Base-by-base conservation (phyloP, 371 early-diverging fungal genomes). In the Encephalitozoon cuniculi region DNA sequence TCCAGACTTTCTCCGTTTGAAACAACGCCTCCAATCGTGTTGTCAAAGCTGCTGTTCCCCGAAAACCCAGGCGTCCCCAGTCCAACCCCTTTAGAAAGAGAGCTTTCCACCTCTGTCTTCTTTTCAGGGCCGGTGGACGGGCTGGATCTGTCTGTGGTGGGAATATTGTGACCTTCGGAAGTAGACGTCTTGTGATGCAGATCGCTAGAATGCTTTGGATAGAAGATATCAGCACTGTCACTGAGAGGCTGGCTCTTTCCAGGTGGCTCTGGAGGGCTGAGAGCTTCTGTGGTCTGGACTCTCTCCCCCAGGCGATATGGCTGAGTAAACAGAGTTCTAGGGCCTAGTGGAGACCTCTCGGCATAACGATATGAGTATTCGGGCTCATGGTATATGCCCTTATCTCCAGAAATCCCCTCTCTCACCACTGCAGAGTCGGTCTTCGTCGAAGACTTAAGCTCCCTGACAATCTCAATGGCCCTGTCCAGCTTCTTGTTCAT, bases 401-500 rank as follows among this genome's bases (percentile, higher is more conserved):
- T 7, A 15, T 34, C n/a, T 15, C 6, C 34, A 59, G 9, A 15
- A 4, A 11, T 1, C 0, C 28, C 6, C 54, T 28, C 28, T 1
- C 30, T 12, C 28, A 54, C 28, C 2, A 28, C 11, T 25, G 52
- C 11, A 5, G 54, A 34, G 34, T 15, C 15, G 21, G 49, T 0
- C 18, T 21, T 46, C 15, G 5, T 59, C 5, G 59, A 32, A n/a
- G 37, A 59, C 28, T 37, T 59, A 5, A 59, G 11, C 15, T 59
- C 59, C 28, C 28, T 21, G 21, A 59, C 34, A 34, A 59, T 59
- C 30, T 59, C 28, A 18, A 59, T 30, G 21, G 21, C 37, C 34
- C 59, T 59, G 32, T 59, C 59, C 30, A 59, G 59, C 59, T 59
- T 59, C 37, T 37, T 59, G 59, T 34, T 34, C 2, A 59, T 21